These are phyloP conservation scores for Aspergillus diversus DNA, from an alignment of 495 filamentous ascomycete species.

Conservation along the genomic window DNA sequence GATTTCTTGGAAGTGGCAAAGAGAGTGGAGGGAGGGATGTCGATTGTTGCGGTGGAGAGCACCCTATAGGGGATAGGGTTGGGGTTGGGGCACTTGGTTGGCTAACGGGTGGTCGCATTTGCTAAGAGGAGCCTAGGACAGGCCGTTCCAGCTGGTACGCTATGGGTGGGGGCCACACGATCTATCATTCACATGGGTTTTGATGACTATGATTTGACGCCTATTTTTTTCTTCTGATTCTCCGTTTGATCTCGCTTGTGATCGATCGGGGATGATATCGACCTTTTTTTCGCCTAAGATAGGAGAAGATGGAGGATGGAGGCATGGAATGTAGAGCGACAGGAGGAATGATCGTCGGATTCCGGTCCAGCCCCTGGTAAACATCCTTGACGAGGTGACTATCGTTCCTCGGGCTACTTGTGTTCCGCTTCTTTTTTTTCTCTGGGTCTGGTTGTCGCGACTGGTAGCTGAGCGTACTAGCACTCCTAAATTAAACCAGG, in stretches of 20 bases:
- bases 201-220: background rate
- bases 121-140: background rate
- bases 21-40: slow-evolving; percentile 53
- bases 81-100: too few relatives aligned
- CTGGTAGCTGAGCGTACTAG: background rate
- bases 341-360: slow-evolving; percentile 8
- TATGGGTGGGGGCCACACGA: background rate
- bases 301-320: background rate
- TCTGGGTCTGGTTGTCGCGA: background rate
- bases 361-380: slow-evolving; percentile 6
- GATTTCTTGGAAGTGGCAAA: slow-evolving; percentile 60
- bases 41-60: slow-evolving; percentile 7
- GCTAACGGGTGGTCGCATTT: too few relatives aligned
- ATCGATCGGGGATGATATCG: background rate
- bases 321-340: background rate
- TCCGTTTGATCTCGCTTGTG: background rate
- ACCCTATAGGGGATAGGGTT: background rate
- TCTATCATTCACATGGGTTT: background rate
- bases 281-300: too few relatives aligned
- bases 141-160: background rate
- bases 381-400: background rate
- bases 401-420: background rate
- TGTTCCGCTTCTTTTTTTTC: background rate
- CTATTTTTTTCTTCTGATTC: background rate
- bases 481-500: background rate